A percentile compares a stretch with the other conserved stretches of the same genome.
Evolutionary conservation across 148 eudicot species (phyloP).

Genomic region (Arctostaphylos glauca): DNA sequence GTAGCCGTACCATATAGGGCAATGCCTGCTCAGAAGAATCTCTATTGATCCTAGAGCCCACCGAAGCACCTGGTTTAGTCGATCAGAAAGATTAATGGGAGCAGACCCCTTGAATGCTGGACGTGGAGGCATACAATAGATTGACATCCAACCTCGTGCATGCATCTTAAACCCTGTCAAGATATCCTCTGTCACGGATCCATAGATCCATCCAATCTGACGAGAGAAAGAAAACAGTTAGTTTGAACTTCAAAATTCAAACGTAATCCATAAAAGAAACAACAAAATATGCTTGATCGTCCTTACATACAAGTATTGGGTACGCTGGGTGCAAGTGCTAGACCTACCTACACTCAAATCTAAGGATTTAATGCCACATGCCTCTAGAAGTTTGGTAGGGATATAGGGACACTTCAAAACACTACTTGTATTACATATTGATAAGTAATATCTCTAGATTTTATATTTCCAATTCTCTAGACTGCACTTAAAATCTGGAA

Average conservation of each 20-base stretch:
- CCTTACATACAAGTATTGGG: not conserved
- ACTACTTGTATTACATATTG: not conserved
- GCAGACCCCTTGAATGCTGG: slow-evolving; percentile 86
- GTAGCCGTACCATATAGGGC: slow-evolving; percentile 79
- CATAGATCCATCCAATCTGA: slow-evolving; percentile 88
- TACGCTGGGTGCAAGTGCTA: not conserved
- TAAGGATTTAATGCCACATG: not conserved
- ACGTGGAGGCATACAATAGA: slow-evolving; percentile 69
- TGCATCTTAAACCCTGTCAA: slow-evolving; percentile 84
- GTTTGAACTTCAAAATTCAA: slow-evolving; percentile 6
- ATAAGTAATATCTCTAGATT: not conserved
- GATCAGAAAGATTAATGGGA: slow-evolving; percentile 79
- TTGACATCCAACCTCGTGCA: slow-evolving; percentile 73
- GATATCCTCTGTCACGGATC: slow-evolving; percentile 82
- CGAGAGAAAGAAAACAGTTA: slow-evolving; percentile 1
- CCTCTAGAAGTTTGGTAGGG: not conserved
- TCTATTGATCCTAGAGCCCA: slow-evolving; percentile 84
- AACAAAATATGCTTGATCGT: not conserved
- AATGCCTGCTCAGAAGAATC: slow-evolving; percentile 74
- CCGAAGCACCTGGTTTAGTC: slow-evolving; percentile 71
- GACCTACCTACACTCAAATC: not conserved
- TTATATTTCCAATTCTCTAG: not conserved
- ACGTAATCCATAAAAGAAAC: not conserved
- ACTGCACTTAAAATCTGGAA: not conserved
- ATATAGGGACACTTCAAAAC: not conserved